Evolutionary conservation across 2,329 filamentous ascomycete genomes (phyloP).

Genomic region (Apiospora kogelbergensis): DNA sequence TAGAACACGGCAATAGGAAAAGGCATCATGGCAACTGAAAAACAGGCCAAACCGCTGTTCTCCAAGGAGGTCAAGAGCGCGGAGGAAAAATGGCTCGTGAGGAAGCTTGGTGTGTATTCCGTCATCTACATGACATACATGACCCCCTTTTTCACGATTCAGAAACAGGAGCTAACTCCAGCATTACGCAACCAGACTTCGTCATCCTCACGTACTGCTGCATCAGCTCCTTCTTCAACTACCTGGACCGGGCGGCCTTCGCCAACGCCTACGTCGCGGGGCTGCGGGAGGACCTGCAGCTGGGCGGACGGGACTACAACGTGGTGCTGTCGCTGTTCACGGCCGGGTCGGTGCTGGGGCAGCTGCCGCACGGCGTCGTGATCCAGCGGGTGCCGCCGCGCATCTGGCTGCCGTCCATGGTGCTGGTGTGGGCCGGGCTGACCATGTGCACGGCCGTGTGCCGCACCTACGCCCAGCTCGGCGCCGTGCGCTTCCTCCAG

Average conservation of each 20-base stretch:
- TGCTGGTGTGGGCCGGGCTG: slow-evolving; percentile 46
- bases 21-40: neutral
- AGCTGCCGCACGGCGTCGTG: slow-evolving; percentile 43
- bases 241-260: slow-evolving; percentile 42
- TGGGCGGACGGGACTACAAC: slow-evolving; percentile 40
- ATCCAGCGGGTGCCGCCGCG: slow-evolving; percentile 49
- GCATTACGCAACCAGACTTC: slow-evolving; percentile 24
- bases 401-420: slow-evolving; percentile 46
- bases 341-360: slow-evolving; percentile 36
- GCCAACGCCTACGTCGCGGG: slow-evolving; percentile 43
- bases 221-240: slow-evolving; percentile 36
- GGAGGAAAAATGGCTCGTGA: slow-evolving; percentile 29
- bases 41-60: neutral
- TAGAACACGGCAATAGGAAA: neutral
- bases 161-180: neutral
- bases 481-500: slow-evolving; percentile 43
- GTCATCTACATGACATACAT: neutral
- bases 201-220: slow-evolving; percentile 37
- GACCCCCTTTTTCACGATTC: neutral
- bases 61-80: neutral
- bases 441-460: slow-evolving; percentile 34
- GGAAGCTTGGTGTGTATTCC: slow-evolving; percentile 26
- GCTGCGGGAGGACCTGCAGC: slow-evolving; percentile 36
- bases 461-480: slow-evolving; percentile 27
- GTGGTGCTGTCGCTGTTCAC: slow-evolving; percentile 34